These are phyloP conservation scores for Colletotrichum sp. DNA, from an alignment of 2,329 filamentous ascomycete genomes.

Conservation along the genomic window DNA sequence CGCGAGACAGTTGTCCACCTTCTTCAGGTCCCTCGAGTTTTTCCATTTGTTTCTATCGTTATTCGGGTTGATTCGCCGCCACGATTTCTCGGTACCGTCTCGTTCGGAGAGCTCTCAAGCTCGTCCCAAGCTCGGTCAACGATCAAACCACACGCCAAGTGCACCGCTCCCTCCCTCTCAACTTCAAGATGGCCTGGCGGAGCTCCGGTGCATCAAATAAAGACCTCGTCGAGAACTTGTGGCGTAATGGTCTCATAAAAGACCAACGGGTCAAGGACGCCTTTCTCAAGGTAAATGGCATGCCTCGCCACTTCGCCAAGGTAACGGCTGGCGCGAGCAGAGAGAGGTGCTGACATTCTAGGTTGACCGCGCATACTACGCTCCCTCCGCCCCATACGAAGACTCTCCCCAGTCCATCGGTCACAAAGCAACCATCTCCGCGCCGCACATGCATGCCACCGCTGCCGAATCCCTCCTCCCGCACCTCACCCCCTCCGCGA, in stretches of 20 bases:
- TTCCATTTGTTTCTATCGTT: not conserved
- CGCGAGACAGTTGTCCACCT: not conserved
- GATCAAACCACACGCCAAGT: not conserved
- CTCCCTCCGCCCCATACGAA: constrained; percentile 71
- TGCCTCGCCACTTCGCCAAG: too few species aligned
- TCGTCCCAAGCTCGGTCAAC: not conserved
- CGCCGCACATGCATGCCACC: constrained; percentile 66
- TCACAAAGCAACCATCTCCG: constrained; percentile 60
- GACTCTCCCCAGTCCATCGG: constrained; percentile 63
- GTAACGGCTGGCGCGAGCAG: not conserved
- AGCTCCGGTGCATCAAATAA: constrained; percentile 78
- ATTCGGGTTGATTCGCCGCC: not conserved
- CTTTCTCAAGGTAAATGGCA: constrained; percentile 67
- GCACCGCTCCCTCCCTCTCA: not conserved
- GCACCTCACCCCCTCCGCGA: constrained; percentile 41
- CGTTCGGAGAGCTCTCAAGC: constrained; percentile 2
- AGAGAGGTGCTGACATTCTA: constrained; percentile 34
- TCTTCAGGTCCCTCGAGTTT: not conserved
- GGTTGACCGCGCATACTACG: constrained; percentile 90
- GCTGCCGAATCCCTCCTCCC: constrained; percentile 55
- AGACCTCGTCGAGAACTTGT: constrained; percentile 80
- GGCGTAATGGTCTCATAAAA: constrained; percentile 73
- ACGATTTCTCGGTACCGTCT: not conserved
- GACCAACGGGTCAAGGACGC: constrained; percentile 75
- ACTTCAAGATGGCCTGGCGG: constrained; percentile 81